Base-by-base conservation (phyloP, 768 basidiomycete species). In the Chalciporus piperatus region DNA sequence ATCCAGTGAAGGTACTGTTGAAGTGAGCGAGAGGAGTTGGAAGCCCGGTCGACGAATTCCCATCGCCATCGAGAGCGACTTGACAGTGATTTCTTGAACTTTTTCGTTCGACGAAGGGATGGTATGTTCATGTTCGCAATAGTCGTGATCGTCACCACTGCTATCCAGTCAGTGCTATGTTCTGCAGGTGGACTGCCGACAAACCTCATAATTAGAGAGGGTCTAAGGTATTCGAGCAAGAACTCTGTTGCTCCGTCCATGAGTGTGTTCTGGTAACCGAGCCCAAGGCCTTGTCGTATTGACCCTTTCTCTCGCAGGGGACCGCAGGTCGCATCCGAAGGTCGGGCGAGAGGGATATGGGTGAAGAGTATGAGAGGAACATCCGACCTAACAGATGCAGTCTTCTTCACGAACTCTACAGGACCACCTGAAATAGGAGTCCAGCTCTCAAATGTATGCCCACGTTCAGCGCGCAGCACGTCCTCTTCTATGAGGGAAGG, bases 91-190 rank as follows among this genome's bases (percentile, higher is more conserved):
- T 71, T 98, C 95, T 45, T 76, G 79, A 12, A 82, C 72, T 32
- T 68, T 68, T 22, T 57, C 37, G 9, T 49, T 25, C 25, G 59
- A 55, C 6, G 53, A 57, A 22, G 56, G 51, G 47, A 67, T 64
- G 56, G 70, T 58, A 66, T 85, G 82, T 64, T 74, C 73, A 62
- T 84, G 82, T 72, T 90, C 90, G 69, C 96, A 98, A 57, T 95
- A 92, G 61, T 98, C 96, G 65, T 97, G 94, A 63, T 98, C 94
- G 67, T 98, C 93, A 6, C 92, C 96, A 58, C 90, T 92, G 49
- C 37, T 39, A 52, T 33, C 50, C 35, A 27, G 43, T 57, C 47
- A 57, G 58, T 9, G 23, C 28, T 45, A 27, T 22, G 30, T 45
- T 43, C 22, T 3, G 25, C 41, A 11, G 12, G n/a, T 14, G 19